Base-by-base conservation (phyloP, 305 asterid species). In the Fraxinus baroniana region DNA sequence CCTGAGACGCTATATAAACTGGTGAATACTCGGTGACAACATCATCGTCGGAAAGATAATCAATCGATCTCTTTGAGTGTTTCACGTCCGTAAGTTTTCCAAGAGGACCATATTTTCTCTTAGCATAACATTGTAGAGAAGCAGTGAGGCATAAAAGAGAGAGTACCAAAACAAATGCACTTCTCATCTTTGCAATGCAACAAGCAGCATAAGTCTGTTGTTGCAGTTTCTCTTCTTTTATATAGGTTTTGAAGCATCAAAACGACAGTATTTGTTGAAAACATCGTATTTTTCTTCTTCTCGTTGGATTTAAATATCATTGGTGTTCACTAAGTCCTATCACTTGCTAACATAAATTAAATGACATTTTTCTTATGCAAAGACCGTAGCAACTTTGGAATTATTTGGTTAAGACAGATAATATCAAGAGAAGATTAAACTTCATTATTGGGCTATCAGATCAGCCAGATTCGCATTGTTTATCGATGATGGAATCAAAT, bases 111-210 rank as follows among this genome's bases (percentile, higher is more conserved):
- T 37, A 60, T 36, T 52, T 41, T 22, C 6, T 10, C 12, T 46
- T 74, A 3, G 44, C 77, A 37, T 76, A 20, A 83, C 85, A 80
- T 20, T 78, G 87, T 37, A 44, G 83, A 2, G 52, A 82, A 33
- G 86, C 60, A 4, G 64, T 28, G 4, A 74, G 73, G 68, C 35
- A 78, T 6, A 74, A 32, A 75, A 86, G 24, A 37, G 44, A 76
- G 10, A 80, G 52, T 46, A 22, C 28, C 9, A 82, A 2, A 6
- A 83, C 10, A 15, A 81, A 62, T 57, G 82, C 28, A 26, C 30
- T 30, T 22, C 33, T 82, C 85, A 81, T 84, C 22, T 8, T 81
- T 24, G 49, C 3, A 8, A 36, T 22, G 2, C 26, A 76, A 37
- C 49, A 37, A 68, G 36, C 0, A 3, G 30, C 72, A 20, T 2